A percentile compares a stretch with the other conserved stretches of the same genome.
phyloP scores from a whole-genome alignment of 176 grass and related monocot genomes.

The Oryza glumipatula region DNA sequence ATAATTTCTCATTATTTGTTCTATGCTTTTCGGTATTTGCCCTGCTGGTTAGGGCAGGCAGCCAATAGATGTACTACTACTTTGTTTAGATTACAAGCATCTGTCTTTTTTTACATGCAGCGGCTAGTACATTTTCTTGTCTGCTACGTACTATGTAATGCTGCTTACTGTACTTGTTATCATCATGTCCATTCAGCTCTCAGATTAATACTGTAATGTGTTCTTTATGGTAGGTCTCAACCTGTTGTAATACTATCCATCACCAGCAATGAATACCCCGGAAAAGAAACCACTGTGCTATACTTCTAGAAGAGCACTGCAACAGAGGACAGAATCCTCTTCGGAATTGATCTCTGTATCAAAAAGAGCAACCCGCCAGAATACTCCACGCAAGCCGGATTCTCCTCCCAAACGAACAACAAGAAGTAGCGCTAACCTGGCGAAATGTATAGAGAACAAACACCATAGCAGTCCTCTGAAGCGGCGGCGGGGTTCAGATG shows the following conservation, averaged over 20 bases:
- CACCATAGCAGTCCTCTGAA: slow-evolving; percentile 48
- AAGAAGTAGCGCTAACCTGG: slow-evolving; percentile 49
- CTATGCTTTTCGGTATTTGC: neutral
- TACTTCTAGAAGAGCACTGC: slow-evolving; percentile 48
- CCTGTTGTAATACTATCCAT: slow-evolving; percentile 9
- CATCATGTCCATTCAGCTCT: slow-evolving; percentile 17
- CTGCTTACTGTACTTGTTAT: neutral
- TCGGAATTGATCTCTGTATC: slow-evolving; percentile 43
- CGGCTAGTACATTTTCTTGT: slow-evolving; percentile 16
- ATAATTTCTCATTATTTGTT: neutral
- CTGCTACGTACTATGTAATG: neutral
- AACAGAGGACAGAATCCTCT: slow-evolving; percentile 27
- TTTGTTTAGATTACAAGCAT: neutral
- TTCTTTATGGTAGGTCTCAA: slow-evolving; percentile 30
- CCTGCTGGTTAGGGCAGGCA: neutral
- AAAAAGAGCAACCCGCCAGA: slow-evolving; percentile 36
- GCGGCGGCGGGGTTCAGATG: slow-evolving; percentile 34
- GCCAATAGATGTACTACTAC: neutral
- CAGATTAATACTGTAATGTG: slow-evolving; percentile 12
- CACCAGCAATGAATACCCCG: slow-evolving; percentile 47
- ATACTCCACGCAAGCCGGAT: slow-evolving; percentile 50
- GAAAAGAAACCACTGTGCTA: slow-evolving; percentile 61
- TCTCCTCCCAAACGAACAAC: slow-evolving; percentile 47
- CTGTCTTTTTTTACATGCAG: slow-evolving; percentile 2
- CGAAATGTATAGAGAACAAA: slow-evolving; percentile 45